These are phyloP conservation scores for Picea engelmannii DNA, from an alignment of 83 land plant genomes.

Conservation along the genomic window DNA sequence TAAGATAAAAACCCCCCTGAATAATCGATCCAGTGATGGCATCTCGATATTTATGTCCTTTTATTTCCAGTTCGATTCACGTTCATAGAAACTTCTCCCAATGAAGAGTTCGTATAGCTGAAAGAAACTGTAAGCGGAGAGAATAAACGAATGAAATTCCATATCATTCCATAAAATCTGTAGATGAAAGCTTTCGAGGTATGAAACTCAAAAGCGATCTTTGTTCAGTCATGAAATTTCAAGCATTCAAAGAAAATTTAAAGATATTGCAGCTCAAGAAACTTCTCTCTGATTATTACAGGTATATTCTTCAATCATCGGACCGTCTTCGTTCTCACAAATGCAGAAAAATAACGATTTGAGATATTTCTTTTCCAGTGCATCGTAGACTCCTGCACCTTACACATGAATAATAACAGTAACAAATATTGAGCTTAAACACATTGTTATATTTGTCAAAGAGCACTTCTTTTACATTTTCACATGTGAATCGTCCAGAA, in stretches of 20 bases:
- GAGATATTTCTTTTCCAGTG: conserved; percentile 89
- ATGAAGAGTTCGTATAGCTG: conserved; percentile 47
- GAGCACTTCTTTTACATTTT: not conserved
- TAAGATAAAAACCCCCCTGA: not conserved
- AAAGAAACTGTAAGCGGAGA: conserved; percentile 80
- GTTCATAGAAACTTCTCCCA: conserved; percentile 76
- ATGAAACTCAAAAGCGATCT: not conserved
- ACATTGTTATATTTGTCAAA: not conserved
- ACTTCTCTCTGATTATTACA: conserved; percentile 47
- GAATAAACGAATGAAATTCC: too few species aligned
- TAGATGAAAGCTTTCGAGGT: too few species aligned
- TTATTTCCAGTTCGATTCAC: conserved; percentile 56
- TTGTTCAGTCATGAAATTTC: not conserved
- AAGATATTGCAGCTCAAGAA: not conserved
- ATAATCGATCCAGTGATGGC: not conserved
- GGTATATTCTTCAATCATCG: conserved; percentile 89
- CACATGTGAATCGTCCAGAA: not conserved
- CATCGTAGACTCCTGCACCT: conserved; percentile 87
- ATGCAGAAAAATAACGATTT: conserved; percentile 79
- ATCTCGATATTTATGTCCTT: conserved; percentile 7
- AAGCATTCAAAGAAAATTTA: not conserved
- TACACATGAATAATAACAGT: not conserved
- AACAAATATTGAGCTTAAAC: not conserved
- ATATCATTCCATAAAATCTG: too few species aligned
- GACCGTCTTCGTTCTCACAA: conserved; percentile 75